These are phyloP conservation scores for Epichloe gansuensis DNA, from an alignment of 2,329 filamentous ascomycete species.

Conservation along the genomic window DNA sequence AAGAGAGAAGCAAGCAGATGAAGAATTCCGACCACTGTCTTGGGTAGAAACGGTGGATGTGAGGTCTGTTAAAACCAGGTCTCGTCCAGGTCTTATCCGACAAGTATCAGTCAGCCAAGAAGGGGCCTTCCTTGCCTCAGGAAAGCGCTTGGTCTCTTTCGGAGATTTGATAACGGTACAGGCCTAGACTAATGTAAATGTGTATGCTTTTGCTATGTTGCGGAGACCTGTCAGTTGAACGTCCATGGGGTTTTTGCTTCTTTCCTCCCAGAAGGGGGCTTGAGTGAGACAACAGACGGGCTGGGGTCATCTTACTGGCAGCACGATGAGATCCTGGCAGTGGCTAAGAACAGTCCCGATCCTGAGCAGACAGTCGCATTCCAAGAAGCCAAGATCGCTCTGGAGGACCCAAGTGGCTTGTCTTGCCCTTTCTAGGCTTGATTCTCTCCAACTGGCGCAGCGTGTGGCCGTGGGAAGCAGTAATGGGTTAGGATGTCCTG, in stretches of 20 bases:
- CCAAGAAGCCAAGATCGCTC: conserved; percentile 20
- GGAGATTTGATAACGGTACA: conserved; percentile 27
- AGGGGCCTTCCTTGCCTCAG: conserved; percentile 16
- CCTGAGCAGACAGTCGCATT: conserved; percentile 26
- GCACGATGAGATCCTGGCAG: conserved; percentile 18
- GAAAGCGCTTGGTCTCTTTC: conserved; percentile 18
- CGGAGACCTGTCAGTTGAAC: conserved; percentile 20
- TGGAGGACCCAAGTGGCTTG: conserved; percentile 7
- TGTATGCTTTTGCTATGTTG: conserved; percentile 20
- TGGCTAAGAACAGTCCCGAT: conserved; percentile 23
- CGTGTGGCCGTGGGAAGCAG: conserved; percentile 11
- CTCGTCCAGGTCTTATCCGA: conserved; percentile 26
- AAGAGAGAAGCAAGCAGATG: conserved; percentile 19
- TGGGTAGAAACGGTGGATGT: conserved; percentile 20
- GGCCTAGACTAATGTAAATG: conserved; percentile 17
- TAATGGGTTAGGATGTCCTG: conserved; percentile 11
- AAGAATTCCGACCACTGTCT: conserved; percentile 28
- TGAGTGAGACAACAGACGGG: conserved; percentile 24
- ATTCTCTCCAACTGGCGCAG: conserved; percentile 13
- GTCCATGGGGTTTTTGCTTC: conserved; percentile 19
- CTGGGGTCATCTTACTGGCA: conserved; percentile 22
- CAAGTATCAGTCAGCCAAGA: conserved; percentile 18
- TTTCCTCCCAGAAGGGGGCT: conserved; percentile 17
- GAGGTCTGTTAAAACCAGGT: conserved; percentile 23
- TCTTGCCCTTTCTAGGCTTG: conserved; percentile 13